Conservation (phyloP, 495 filamentous ascomycete genomes). For the Neohortaea acidophila region DNA sequence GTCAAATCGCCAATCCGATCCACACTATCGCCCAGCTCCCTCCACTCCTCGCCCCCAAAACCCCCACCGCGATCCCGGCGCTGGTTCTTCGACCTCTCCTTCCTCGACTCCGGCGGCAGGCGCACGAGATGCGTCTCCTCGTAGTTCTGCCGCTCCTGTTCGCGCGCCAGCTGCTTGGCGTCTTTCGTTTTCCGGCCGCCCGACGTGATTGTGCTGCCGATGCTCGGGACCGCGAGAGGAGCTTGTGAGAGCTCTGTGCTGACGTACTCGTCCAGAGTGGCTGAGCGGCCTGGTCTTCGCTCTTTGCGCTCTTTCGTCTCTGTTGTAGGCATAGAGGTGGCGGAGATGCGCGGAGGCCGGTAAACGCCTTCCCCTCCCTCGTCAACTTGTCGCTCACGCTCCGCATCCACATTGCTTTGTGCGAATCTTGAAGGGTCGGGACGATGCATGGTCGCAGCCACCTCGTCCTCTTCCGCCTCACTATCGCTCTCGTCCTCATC, state of each 20-base stretch:
- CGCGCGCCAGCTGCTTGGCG: conserved; percentile 7
- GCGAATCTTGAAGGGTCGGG: conserved; percentile 24
- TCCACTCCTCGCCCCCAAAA: conserved; percentile 59
- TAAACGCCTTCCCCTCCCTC: conserved; percentile 41
- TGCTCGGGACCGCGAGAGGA: conserved; percentile 57
- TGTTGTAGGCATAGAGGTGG: conserved; percentile 57
- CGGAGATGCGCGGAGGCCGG: conserved; percentile 58
- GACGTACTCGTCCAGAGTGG: conserved; percentile 70
- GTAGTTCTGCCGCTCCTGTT: conserved; percentile 46
- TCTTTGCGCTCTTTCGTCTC: conserved; percentile 36
- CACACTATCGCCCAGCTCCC: conserved; percentile 58
- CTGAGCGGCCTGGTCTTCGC: conserved; percentile 45
- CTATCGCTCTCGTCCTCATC: conserved; percentile 32
- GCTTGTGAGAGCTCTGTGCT: conserved; percentile 58
- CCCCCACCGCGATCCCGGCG: conserved; percentile 28
- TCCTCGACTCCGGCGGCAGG: conserved; percentile 66
- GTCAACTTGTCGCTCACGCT: conserved; percentile 58
- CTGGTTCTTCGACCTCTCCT: conserved; percentile 61
- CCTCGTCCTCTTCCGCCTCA: conserved; percentile 45
- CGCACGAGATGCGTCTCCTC: conserved; percentile 58
- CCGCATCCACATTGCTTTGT: conserved; percentile 28
- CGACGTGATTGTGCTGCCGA: conserved; percentile 35
- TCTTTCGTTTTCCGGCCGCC: conserved; percentile 12
- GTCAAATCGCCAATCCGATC: conserved; percentile 40
- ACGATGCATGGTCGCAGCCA: conserved; percentile 8